Conservation (phyloP, 805 yeast genomes). For the Millerozyma acaciae region DNA sequence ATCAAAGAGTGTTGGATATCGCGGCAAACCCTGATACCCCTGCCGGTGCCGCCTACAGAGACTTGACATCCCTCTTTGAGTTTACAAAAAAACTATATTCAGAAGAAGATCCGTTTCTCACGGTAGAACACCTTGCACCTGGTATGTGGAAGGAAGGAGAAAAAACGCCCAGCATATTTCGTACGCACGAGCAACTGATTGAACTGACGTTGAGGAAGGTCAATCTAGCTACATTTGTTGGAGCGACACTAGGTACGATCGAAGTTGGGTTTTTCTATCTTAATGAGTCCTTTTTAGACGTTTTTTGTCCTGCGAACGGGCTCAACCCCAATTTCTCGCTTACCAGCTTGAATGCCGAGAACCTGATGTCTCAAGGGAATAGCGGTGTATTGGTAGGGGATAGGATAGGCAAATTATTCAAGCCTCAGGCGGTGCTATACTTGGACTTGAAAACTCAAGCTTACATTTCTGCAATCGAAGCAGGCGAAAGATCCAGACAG, state of each 20-base stretch:
- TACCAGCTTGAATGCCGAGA: too few species aligned
- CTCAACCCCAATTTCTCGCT: constrained; percentile 46
- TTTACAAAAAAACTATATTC: constrained; percentile 68
- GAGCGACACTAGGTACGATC: constrained; percentile 81
- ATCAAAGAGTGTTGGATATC: constrained; percentile 67
- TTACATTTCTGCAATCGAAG: constrained; percentile 79
- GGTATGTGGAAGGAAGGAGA: constrained; percentile 67
- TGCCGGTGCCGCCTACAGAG: constrained; percentile 62
- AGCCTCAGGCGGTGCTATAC: constrained; percentile 74
- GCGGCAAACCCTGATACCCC: constrained; percentile 64
- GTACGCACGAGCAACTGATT: constrained; percentile 58
- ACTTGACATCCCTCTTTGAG: constrained; percentile 71
- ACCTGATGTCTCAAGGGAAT: constrained; percentile 27
- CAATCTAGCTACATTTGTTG: constrained; percentile 80
- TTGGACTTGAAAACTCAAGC: constrained; percentile 94
- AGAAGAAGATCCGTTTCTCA: constrained; percentile 68
- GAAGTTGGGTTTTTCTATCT: constrained; percentile 85
- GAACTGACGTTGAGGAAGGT: constrained; percentile 73
- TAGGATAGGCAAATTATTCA: constrained; percentile 57
- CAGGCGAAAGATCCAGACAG: constrained; percentile 54
- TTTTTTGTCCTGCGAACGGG: constrained; percentile 75
- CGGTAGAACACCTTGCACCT: constrained; percentile 65
- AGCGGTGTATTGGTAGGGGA: constrained; percentile 35
- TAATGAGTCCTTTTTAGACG: constrained; percentile 79
- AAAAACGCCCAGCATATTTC: constrained; percentile 52